phyloP scores from a whole-genome alignment of 257 asterid species.

The Capsicum rhomboideum region DNA sequence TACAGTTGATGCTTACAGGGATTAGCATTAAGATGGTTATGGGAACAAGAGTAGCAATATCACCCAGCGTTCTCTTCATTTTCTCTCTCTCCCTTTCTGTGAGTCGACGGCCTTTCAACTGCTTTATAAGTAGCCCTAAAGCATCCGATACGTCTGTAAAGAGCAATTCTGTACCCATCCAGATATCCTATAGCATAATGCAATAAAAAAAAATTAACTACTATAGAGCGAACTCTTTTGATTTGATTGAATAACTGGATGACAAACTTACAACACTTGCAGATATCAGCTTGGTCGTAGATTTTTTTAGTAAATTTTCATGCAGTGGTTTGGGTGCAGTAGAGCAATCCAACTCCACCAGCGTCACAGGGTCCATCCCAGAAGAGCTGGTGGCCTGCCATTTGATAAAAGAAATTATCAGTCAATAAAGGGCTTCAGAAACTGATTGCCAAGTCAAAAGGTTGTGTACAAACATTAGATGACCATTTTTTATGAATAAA shows the following conservation, averaged over 20 bases:
- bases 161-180: constrained; percentile 77
- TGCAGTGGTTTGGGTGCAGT: constrained; percentile 17
- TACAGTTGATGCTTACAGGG: constrained; percentile 44
- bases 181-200: constrained; percentile 37
- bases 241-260: not conserved
- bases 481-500: not conserved
- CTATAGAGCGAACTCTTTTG: not conserved
- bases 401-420: constrained; percentile 1
- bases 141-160: constrained; percentile 41
- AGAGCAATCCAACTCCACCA: constrained; percentile 11
- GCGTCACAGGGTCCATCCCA: constrained; percentile 10
- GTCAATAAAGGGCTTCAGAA: not conserved
- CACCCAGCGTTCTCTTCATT: constrained; percentile 44
- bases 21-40: constrained; percentile 65
- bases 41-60: constrained; percentile 61
- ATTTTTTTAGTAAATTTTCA: constrained; percentile 38
- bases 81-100: constrained; percentile 60
- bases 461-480: not conserved
- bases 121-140: constrained; percentile 31
- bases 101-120: constrained; percentile 32
- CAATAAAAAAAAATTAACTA: not conserved
- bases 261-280: constrained; percentile 43
- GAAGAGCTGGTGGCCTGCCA: constrained; percentile 32
- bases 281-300: constrained; percentile 39
- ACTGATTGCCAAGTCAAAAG: not conserved